Evolutionary conservation across 140 eudicot genomes (phyloP), one percentile per base, ranked within the genome.

Genomic region (Erigeron philadelphicus): DNA sequence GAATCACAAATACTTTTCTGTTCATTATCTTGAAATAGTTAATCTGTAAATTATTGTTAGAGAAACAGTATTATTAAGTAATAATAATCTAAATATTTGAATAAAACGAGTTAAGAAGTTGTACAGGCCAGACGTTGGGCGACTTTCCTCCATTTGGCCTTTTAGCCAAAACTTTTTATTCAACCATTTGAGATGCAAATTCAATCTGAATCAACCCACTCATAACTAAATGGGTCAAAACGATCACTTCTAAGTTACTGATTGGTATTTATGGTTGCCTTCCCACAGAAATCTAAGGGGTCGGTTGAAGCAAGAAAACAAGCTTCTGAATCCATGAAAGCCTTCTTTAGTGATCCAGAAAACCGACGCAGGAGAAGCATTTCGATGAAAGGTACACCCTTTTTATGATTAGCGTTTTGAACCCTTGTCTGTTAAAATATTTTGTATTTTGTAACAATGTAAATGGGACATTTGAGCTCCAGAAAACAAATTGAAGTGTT

Each of bases 301-400:
- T 84, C 90, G 55, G 72, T 75, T 64, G 96, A 83, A 19, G 95
- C 97, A 53, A 85, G 99, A 81, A 93, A 82, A 73, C 97, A 45
- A 4, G 90, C 96, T 71, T 93, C 98, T 11, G 96, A 93, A 74
- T 54, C 94, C 61, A 81, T 89, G 96, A 93, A 81, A 76, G 79
- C 80, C 16, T 93, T 77, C 81, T 93, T 93, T 38, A 74, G 87
- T 52, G 85, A 93, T 85, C 99, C 97, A 35, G 97, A 85, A 65
- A 89, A 93, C 55, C 95, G 94, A 8, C 94, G 71, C 44, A 87
- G 60, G 78, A 83, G 96, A 85, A 89, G 96, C 81, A 70, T 87
- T 43, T 54, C 95, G 66, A 93, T 89, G 97, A 83, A 76, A 83
- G 96, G 99, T 93, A 59, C 4, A 31, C 15, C 31, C 11, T 8